Base-by-base conservation (phyloP, 2,329 filamentous ascomycete species). In the Xylariales sp. region DNA sequence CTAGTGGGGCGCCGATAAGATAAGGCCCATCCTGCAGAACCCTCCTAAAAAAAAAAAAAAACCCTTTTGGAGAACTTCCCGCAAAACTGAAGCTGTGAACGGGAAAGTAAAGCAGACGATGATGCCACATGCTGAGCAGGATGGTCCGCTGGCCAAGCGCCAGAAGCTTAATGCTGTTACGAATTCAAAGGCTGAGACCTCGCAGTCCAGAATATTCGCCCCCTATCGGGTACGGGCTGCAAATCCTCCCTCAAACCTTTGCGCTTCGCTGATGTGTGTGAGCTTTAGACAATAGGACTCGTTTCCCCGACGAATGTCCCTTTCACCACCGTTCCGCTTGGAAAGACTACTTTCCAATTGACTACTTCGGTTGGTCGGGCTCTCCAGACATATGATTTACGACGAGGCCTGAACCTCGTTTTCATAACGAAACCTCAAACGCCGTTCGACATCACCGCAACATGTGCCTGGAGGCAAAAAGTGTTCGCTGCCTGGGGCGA, bases 331-430 rank as follows among this genome's bases (percentile, higher is more conserved):
- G 76, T 94, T 21, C 86, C 91, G 1, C 72, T 95, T 13, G 93
- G 93, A 41, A 95, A 95, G 65, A 91, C 88, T 1, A 95, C 89
- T 4, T 98, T 95, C 58, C 93, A 98, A 61, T 88, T 98, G 62
- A 97, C 93, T 23, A 98, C 93, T 20, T 97, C 88, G 0, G 86
- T 94, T 44, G 93, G 91, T 45, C 79, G 83, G 53, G 88, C 84
- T 42, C 75, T 98, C 32, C 93, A 98, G 64, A 98, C 93, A 0
- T 98, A 98, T 67, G 93, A 98, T 59, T 69, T 98, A 44, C 88
- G 85, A 60, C 81, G 83, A 52, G 91, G 91, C 32, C 76, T 98
- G 44, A 91, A 94, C 53, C 79, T 98, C 34, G 81, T 97, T 54
- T 98, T 98, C 62, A 78, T 98, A 43, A 96, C 88, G 15, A 77